phyloP scores from a whole-genome alignment of 257 asterid species.

The Solanum sejunctum region DNA sequence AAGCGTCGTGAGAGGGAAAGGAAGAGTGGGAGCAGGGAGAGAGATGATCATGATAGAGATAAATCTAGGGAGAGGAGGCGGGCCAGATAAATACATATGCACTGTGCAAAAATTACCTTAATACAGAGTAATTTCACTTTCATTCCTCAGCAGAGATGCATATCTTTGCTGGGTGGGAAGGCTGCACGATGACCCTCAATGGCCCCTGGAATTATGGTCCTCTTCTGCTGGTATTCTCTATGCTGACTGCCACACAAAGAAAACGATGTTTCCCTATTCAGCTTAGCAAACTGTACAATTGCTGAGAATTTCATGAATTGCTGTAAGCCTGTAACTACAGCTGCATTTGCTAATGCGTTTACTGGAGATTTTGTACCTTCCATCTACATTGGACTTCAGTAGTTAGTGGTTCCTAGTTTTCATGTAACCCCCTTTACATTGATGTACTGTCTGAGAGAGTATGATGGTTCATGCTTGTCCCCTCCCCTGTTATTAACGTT shows the following conservation, averaged over 20 bases:
- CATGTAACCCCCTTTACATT: background rate
- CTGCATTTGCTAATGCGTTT: background rate
- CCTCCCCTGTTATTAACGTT: background rate
- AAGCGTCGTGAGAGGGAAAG: conserved; percentile 48
- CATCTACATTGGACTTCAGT: background rate
- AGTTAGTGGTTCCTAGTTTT: background rate
- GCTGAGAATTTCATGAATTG: background rate
- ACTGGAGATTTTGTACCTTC: background rate
- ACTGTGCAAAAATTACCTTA: background rate
- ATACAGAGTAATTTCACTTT: background rate
- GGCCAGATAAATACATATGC: conserved; percentile 25
- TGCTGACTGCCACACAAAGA: background rate
- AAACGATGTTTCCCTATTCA: background rate
- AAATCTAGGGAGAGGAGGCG: conserved; percentile 52
- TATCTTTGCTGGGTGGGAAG: background rate
- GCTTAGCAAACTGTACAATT: background rate
- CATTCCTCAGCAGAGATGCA: background rate
- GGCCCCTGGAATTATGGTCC: background rate
- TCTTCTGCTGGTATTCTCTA: background rate
- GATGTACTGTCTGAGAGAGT: background rate
- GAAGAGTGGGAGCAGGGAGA: conserved; percentile 64
- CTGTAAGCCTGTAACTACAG: background rate
- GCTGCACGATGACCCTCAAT: background rate
- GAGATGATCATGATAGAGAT: conserved; percentile 69
- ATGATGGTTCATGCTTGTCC: background rate